Base-by-base conservation (phyloP, 2,329 filamentous ascomycete genomes). In the Penicillium polonicum region DNA sequence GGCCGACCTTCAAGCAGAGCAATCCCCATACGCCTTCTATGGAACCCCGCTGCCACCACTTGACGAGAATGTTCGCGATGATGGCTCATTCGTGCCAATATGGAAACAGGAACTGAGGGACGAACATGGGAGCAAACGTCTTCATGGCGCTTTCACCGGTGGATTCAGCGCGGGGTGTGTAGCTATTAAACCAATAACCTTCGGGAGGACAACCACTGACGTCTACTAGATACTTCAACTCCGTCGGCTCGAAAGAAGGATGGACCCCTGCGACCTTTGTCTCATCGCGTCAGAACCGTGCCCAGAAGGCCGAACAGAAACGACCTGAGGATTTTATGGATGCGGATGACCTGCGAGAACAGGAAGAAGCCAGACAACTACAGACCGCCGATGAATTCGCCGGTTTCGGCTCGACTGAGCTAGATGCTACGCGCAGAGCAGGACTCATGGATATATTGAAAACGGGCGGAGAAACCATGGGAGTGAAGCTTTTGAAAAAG, bases 51-150 rank as follows among this genome's bases (percentile, higher is more conserved):
- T 99, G 17, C 92, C 92, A 1, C 85, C 90, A 4, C 79, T 86
- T 59, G 91, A 96, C 69, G 82, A 88, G 48, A 85, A 91, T 21
- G 82, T 85, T 38, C 88, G 91, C 68, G 92, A 97, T 74, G 91
- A 97, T 78, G 93, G 92, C 60, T 91, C 90, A 41, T 97, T 92
- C 72, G 85, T 96, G 17, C 94, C 94, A 0, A 78, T 96, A n/a
- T 97, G 94, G 92, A 96, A 97, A 79, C 94, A 99, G 80, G 93
- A 97, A 72, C 92, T 96, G 72, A 90, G 89, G 58, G 94, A 99
- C 76, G 94, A 97, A 71, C 87, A 87, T 64, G 94, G 94, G 17
- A 83, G 92, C 66, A 93, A 95, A 76, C 86, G 94, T 53, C 82
- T 99, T 4, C 94, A 99, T 75, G 94, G 94, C 62, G 94, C 94